These are phyloP conservation scores for Leptoxyphium fumago DNA, from an alignment of 2,329 filamentous ascomycete species.

Conservation along the genomic window DNA sequence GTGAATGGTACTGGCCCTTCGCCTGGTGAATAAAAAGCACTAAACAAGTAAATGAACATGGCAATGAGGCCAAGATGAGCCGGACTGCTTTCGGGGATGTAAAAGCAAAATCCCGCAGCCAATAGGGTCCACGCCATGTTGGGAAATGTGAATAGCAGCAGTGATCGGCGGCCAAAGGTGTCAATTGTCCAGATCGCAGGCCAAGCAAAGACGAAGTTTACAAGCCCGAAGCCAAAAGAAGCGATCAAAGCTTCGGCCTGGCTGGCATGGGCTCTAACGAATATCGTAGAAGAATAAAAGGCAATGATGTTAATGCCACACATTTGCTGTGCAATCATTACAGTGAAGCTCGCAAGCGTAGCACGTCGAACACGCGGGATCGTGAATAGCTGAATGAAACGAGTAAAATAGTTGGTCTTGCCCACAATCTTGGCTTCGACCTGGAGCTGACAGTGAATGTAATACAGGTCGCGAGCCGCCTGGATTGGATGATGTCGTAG, in stretches of 20 bases:
- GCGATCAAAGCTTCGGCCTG: constrained; percentile 35
- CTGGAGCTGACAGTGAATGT: constrained; percentile 23
- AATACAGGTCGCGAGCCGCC: constrained; percentile 29
- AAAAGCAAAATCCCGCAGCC: constrained; percentile 36
- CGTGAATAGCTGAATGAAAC: constrained; percentile 46
- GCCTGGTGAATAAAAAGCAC: constrained; percentile 25
- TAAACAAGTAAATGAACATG: constrained; percentile 43
- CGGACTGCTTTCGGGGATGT: constrained; percentile 27
- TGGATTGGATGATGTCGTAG: constrained; percentile 26
- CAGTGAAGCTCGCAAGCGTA: constrained; percentile 59
- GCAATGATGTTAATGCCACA: constrained; percentile 30
- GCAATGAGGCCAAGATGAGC: constrained; percentile 37
- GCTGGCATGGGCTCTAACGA: constrained; percentile 19
- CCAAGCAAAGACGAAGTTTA: constrained; percentile 44
- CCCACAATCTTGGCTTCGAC: constrained; percentile 18
- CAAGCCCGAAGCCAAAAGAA: constrained; percentile 43
- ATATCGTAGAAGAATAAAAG: constrained; percentile 17
- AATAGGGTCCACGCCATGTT: constrained; percentile 36
- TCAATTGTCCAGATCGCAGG: constrained; percentile 46
- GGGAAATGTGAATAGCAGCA: constrained; percentile 35
- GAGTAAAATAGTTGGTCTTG: constrained; percentile 24
- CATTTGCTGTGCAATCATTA: constrained; percentile 59
- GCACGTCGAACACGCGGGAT: constrained; percentile 56
- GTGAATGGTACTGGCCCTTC: constrained; percentile 48
- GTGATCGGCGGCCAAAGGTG: constrained; percentile 39